phyloP scores from a whole-genome alignment of 768 basidiomycete genomes.

The Tricholoma matsutake region DNA sequence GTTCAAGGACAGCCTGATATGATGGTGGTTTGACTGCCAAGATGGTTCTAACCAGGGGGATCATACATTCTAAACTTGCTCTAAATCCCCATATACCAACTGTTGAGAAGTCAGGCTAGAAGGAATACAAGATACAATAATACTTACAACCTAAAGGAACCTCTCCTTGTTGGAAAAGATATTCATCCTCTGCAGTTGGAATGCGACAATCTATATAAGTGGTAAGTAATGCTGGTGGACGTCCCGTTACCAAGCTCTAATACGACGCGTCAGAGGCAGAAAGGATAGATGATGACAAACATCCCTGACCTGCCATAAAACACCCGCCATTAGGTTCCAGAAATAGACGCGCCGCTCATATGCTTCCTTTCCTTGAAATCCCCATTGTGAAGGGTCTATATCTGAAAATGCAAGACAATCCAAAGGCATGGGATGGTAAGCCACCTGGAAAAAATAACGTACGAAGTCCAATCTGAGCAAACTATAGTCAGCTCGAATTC shows the following conservation, averaged over 20 bases:
- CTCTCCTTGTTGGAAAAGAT: slow-evolving; percentile 38
- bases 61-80: slow-evolving; percentile 38
- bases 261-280: neutral
- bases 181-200: slow-evolving; percentile 45
- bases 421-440: neutral
- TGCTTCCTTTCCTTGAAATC: slow-evolving; percentile 45
- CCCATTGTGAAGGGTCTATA: slow-evolving; percentile 50
- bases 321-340: slow-evolving; percentile 47
- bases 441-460: slow-evolving; percentile 14
- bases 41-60: slow-evolving; percentile 40
- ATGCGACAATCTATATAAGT: slow-evolving; percentile 44
- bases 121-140: neutral
- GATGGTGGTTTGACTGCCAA: slow-evolving; percentile 40
- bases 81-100: slow-evolving; percentile 49
- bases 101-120: slow-evolving; percentile 17
- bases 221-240: slow-evolving; percentile 44
- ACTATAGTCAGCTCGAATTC: slow-evolving; percentile 2
- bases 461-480: slow-evolving; percentile 42
- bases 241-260: slow-evolving; percentile 47
- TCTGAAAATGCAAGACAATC: slow-evolving; percentile 27
- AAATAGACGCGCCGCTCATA: slow-evolving; percentile 55
- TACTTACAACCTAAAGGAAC: slow-evolving; percentile 44
- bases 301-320: slow-evolving; percentile 46
- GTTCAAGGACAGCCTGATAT: slow-evolving; percentile 45
- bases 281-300: neutral